Percentiles rank a stretch among this genome's conserved stretches.
phyloP scores from a whole-genome alignment of 2,329 filamentous ascomycete genomes.

The Hypoxylon sp. region DNA sequence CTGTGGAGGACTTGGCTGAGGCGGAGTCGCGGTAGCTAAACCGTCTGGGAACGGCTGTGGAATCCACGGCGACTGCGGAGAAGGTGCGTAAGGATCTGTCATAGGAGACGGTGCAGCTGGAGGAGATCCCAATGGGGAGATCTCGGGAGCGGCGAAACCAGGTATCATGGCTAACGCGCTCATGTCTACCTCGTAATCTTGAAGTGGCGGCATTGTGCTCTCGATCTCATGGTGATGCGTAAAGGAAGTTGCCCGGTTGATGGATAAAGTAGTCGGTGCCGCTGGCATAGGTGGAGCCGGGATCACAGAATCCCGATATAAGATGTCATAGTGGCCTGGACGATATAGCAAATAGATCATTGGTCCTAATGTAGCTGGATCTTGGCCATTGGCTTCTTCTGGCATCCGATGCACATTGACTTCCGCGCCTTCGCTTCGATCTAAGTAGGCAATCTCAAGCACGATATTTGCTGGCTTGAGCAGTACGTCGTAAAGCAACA shows the following conservation, averaged over 20 bases:
- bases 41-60: constrained; percentile 55
- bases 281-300: constrained; percentile 50
- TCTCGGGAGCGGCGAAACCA: constrained; percentile 55
- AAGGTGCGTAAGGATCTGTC: constrained; percentile 53
- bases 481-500: constrained; percentile 81
- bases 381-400: constrained; percentile 65
- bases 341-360: constrained; percentile 74
- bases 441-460: constrained; percentile 91
- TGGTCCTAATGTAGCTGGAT: constrained; percentile 61
- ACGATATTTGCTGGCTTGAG: constrained; percentile 84
- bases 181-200: constrained; percentile 61
- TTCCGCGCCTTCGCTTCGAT: constrained; percentile 82
- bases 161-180: constrained; percentile 64
- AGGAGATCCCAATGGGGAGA: constrained; percentile 57
- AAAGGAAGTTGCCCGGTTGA: constrained; percentile 67
- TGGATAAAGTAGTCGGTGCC: constrained; percentile 61
- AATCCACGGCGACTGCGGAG: constrained; percentile 59
- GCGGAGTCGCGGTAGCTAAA: constrained; percentile 50
- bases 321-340: constrained; percentile 92
- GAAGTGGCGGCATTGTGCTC: constrained; percentile 58
- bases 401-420: constrained; percentile 80
- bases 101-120: constrained; percentile 54
- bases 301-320: constrained; percentile 71
- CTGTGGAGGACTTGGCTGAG: constrained; percentile 53
- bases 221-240: constrained; percentile 62